A percentile compares a stretch with the other conserved stretches of the same genome.
Conservation (phyloP, 2,329 filamentous ascomycete genomes). For the Xylariales sp. region DNA sequence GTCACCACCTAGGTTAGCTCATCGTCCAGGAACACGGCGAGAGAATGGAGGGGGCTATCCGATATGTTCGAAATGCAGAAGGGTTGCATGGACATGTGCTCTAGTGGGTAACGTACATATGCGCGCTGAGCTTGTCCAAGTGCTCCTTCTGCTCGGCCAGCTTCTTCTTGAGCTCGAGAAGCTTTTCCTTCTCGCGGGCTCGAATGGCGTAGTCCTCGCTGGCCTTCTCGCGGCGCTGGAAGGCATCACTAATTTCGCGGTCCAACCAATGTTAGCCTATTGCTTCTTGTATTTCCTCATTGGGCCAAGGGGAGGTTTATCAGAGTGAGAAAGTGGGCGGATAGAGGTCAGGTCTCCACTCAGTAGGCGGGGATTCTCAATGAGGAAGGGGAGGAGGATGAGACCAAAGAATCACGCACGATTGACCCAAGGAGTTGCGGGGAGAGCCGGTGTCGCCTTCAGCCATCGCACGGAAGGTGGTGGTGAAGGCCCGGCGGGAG, state of each 20-base stretch:
- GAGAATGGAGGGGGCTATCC: constrained; percentile 8
- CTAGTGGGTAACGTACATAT: constrained; percentile 68
- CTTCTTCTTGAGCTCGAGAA: constrained; percentile 68
- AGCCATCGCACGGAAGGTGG: constrained; percentile 57
- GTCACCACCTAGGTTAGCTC: too few species aligned
- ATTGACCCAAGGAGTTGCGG: constrained; percentile 46
- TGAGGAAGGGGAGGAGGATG: too few species aligned
- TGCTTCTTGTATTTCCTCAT: too few species aligned
- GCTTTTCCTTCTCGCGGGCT: constrained; percentile 87
- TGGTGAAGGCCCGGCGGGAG: constrained; percentile 56
- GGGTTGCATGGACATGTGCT: too few species aligned
- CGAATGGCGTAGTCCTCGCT: constrained; percentile 81
- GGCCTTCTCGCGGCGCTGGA: constrained; percentile 87
- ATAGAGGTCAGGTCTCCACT: too few species aligned
- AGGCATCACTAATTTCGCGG: constrained; percentile 65
- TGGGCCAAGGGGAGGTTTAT: background rate
- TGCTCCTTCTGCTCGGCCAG: constrained; percentile 75
- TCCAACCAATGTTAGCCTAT: constrained; percentile 9
- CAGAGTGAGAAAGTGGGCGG: background rate
- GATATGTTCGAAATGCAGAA: background rate
- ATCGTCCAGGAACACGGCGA: too few species aligned
- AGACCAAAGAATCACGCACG: constrained; percentile 44
- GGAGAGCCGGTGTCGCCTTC: constrained; percentile 67
- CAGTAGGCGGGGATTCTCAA: too few species aligned
- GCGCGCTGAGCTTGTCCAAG: constrained; percentile 77